Base-by-base conservation (phyloP, 2,329 filamentous ascomycete genomes). In the Fusarium acutatum region DNA sequence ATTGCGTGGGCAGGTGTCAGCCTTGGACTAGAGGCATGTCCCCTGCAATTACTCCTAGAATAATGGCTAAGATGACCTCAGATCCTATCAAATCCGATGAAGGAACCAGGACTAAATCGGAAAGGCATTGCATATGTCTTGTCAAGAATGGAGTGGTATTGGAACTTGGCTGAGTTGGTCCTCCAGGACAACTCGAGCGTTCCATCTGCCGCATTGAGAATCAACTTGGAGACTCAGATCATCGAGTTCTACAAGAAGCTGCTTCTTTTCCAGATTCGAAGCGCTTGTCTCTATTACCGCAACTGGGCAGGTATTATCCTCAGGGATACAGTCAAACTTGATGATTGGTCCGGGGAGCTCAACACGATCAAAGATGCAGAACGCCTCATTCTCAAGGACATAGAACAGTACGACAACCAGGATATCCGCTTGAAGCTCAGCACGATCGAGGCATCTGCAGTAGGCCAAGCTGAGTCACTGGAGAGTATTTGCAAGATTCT, bases 41-140 rank as follows among this genome's bases (percentile, higher is more conserved):
- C 8, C 12, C 6, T 28, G 0, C 0, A n/a, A 6, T n/a, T n/a
- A 18, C 28, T 9, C 1, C 0, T 3, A 0, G 15, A 3, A n/a
- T 0, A n/a, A 2, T 49, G 4, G 3, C 22, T 18, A 9, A 49
- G 5, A n/a, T 2, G 15, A 32, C 2, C 1, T 10, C 4, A 32
- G 28, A 50, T 50, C 0, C 22, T 50, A 0, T 32, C 46, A 0
- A 50, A 50, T 14, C 46, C 46, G 0, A 50, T 50, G 46, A 50
- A 50, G 11, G 28, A 50, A 0, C 46, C 46, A 10, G 28, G 22
- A 0, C 5, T 50, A 0, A 32, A 50, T 14, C 22, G 46, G 1
- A 24, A 32, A 32, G 46, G 46, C 4, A 32, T 50, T 0, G 28
- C 28, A 0, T 24, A 50, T 14, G 28, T 50, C 28, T 7, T 50